Percentiles rank a stretch among this genome's conserved stretches.
phyloP scores from a whole-genome alignment of 164 flowering plant species.

The Vitis vinifera region ASM3070453v1 NC_081818.1:13178001-13178500 shows the following conservation, averaged over 20 bases:
- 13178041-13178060: no score
- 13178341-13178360: constrained; percentile 72
- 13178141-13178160: no score
- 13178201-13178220: neutral
- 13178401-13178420: constrained; percentile 97
- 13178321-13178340: constrained; percentile 76
- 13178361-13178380: constrained; percentile 74
- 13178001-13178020: no score
- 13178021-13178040: no score
- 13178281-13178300: constrained; percentile 70
- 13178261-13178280: constrained; percentile 69
- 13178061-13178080: no score
- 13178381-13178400: constrained; percentile 92
- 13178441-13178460: constrained; percentile 66
- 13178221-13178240: constrained; percentile 37
- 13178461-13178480: constrained; percentile 52
- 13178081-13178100: no score
- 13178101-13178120: no score
- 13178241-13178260: constrained; percentile 61
- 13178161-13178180: neutral
- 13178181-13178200: neutral
- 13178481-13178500: no score
- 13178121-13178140: no score
- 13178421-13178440: constrained; percentile 83
- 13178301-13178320: constrained; percentile 70